phyloP scores from a whole-genome alignment of 1,284 basidiomycete genomes.

The Heimioporus punctisporus region DNA sequence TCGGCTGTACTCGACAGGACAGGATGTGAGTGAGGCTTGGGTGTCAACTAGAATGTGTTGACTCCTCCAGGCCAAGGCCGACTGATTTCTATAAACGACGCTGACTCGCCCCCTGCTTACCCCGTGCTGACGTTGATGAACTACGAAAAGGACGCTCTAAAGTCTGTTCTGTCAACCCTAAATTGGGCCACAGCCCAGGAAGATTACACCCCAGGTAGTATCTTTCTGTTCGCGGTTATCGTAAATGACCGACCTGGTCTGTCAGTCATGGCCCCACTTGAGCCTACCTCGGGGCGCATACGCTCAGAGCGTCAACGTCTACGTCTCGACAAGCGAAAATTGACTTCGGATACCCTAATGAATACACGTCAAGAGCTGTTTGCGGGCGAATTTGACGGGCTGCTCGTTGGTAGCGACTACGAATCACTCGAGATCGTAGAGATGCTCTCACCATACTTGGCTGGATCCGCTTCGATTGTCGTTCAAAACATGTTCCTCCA shows the following conservation, averaged over 20 bases:
- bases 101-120: slow-evolving; percentile 93
- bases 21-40: slow-evolving; percentile 58
- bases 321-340: slow-evolving; percentile 74
- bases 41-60: neutral
- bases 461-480: slow-evolving; percentile 86
- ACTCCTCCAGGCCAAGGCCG: slow-evolving; percentile 69
- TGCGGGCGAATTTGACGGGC: slow-evolving; percentile 86
- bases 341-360: slow-evolving; percentile 57
- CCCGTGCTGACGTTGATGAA: slow-evolving; percentile 89
- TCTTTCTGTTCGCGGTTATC: slow-evolving; percentile 1
- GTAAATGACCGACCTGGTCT: slow-evolving; percentile 1
- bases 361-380: slow-evolving; percentile 83
- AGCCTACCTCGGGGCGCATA: slow-evolving; percentile 53
- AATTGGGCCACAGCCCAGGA: slow-evolving; percentile 94
- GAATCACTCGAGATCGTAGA: slow-evolving; percentile 86
- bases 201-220: slow-evolving; percentile 69
- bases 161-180: slow-evolving; percentile 65
- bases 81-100: slow-evolving; percentile 86
- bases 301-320: slow-evolving; percentile 71
- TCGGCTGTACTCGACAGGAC: slow-evolving; percentile 86
- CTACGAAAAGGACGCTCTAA: slow-evolving; percentile 64
- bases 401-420: slow-evolving; percentile 86
- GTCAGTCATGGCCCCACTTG: slow-evolving; percentile 58
- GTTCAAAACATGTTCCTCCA: slow-evolving; percentile 86
- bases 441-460: slow-evolving; percentile 74